These are phyloP conservation scores for Crithidia brevicula DNA, from an alignment of 208 protist species.

Conservation along the genomic window DNA sequence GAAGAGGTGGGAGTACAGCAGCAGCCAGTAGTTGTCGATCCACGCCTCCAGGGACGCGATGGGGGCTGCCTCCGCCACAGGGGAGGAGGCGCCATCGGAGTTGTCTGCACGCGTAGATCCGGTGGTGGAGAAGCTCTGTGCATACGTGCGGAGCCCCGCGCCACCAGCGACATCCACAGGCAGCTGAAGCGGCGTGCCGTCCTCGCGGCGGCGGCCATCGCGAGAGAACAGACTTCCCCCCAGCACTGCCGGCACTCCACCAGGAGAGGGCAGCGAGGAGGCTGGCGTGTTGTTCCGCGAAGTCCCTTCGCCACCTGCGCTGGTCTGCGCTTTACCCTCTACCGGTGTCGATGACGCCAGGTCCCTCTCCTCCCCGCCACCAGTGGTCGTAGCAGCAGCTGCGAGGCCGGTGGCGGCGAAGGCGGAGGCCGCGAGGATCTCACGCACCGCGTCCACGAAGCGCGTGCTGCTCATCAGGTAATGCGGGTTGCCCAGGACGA, in stretches of 20 bases:
- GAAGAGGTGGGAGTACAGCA: constrained; percentile 54
- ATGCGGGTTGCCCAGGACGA: constrained; percentile 13
- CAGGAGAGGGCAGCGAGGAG: constrained; percentile 1
- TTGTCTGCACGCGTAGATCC: background rate
- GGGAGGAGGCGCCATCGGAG: background rate
- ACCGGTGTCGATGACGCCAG: background rate
- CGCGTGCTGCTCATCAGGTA: constrained; percentile 22
- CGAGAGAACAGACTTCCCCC: background rate
- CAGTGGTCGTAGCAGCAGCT: background rate
- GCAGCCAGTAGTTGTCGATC: constrained; percentile 65
- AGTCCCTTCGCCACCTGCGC: background rate
- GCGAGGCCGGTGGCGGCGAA: background rate
- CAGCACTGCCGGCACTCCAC: background rate
- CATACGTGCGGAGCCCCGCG: background rate
- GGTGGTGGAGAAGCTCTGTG: background rate
- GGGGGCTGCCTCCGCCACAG: background rate
- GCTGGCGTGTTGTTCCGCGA: constrained; percentile 7
- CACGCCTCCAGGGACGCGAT: constrained; percentile 29
- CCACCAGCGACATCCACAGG: background rate
- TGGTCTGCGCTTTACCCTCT: constrained; percentile 3
- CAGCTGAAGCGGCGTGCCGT: constrained; percentile 1
- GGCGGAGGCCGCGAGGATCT: constrained; percentile 3
- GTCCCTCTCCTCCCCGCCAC: background rate
- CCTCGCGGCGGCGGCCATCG: background rate
- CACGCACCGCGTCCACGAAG: constrained; percentile 23